Base-by-base conservation (phyloP, 2,329 filamentous ascomycete species). In the Colletotrichum camelliae region DNA sequence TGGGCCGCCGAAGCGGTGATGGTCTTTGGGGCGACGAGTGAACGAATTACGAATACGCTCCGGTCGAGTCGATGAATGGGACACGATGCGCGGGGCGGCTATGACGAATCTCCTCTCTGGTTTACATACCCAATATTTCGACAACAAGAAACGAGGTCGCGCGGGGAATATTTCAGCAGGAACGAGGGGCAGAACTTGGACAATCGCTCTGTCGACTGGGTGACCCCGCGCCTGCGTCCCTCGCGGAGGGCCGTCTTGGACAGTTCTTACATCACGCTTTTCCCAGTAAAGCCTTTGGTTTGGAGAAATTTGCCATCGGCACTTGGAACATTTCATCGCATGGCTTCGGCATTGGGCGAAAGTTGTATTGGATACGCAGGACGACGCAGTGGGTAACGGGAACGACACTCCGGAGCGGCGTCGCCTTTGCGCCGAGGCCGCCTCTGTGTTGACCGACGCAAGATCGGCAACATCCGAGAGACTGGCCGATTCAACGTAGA, bases 1-100 rank as follows among this genome's bases (percentile, higher is more conserved):
- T 78, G 43, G 66, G 5, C 74, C 74, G 27, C 74, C 74, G 60
- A 76, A 76, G 72, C 71, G 71, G 80, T 80, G 74, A 80, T 77
- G 35, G 7, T 15, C 10, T 16, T 27, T 4, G 2, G 43, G 13
- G 43, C 10, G n/a, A 52, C n/a, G 43, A 52, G 0, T 52, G 43
- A 52, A 52, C 43, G 43, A 52, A 4, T 52, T 52, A 52, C 10
- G 43, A 52, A 4, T 1, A 52, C 43, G 43, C 43, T 1, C 43
- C n/a, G 3, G 43, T 52, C 43, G 43, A 52, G 43, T 52, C 43
- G 43, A 52, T 13, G 43, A 21, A 21, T 13, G 13, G n/a, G n/a
- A 21, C 43, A 21, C 10, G 43, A 52, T 52, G 43, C 10, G 10
- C 43, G n/a, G 2, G 1, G 43, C 43, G n/a, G 3, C 10, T n/a